Percentiles rank a stretch among this genome's conserved stretches.
Evolutionary conservation across 139 green algal genomes (phyloP).

Genomic region (Ettlia oleoabundans): DNA sequence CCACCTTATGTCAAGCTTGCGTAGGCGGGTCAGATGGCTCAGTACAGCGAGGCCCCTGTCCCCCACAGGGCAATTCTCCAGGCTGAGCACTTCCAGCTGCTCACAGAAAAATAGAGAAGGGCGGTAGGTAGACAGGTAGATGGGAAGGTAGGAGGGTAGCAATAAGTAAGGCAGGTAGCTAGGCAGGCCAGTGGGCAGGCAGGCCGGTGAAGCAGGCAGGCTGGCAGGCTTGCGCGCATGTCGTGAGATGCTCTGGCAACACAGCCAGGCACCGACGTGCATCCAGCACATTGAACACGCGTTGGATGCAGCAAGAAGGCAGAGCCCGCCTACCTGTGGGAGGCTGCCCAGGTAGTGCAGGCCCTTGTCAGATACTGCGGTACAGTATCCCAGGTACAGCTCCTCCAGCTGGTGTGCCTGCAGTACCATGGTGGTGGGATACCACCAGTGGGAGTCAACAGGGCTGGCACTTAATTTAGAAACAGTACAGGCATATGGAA

Average conservation of each 20-base stretch:
- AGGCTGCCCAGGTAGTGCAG: constrained; percentile 8
- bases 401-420: not conserved
- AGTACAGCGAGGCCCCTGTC: constrained; percentile 31
- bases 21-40: constrained; percentile 17
- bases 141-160: too few species aligned
- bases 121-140: too few species aligned
- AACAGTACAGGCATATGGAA: too few species aligned
- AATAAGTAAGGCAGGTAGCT: too few species aligned
- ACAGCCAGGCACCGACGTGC: too few species aligned
- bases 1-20: constrained; percentile 46
- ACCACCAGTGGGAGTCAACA: not conserved
- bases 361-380: not conserved
- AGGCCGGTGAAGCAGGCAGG: too few species aligned
- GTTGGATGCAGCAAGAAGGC: not conserved
- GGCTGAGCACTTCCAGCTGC: constrained; percentile 25
- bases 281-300: too few species aligned
- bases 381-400: constrained; percentile 1
- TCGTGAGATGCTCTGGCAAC: too few species aligned
- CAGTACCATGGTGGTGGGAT: not conserved
- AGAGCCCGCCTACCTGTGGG: not conserved
- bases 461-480: too few species aligned
- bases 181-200: too few species aligned
- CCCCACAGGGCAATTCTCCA: constrained; percentile 39
- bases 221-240: too few species aligned
- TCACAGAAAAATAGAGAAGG: too few species aligned